These are phyloP conservation scores for Ilex paraguariensis DNA, from an alignment of 305 asterid genomes.

Conservation along the genomic window DNA sequence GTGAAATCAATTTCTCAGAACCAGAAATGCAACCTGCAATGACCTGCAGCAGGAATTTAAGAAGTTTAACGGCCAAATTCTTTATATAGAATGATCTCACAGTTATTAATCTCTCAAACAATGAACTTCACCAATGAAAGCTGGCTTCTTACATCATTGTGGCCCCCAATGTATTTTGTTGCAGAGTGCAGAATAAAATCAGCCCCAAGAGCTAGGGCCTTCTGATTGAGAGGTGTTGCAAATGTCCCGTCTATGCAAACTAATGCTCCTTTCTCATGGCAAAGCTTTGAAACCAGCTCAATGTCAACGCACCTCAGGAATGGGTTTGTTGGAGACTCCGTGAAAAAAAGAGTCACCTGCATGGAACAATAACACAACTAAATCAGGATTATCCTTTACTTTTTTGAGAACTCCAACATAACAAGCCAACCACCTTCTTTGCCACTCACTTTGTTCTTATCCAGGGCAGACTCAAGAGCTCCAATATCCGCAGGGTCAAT, in stretches of 20 bases:
- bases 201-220: conserved; percentile 92
- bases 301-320: conserved; percentile 96
- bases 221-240: conserved; percentile 97
- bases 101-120: too few relatives aligned
- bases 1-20: conserved; percentile 64
- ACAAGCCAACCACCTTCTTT: conserved; percentile 2
- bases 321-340: conserved; percentile 98
- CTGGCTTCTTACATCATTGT: conserved; percentile 82
- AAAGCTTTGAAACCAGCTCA: conserved; percentile 84
- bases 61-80: too few relatives aligned
- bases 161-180: conserved; percentile 91
- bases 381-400: not conserved
- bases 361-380: conserved; percentile 18
- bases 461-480: conserved; percentile 78
- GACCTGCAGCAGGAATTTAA: conserved; percentile 42
- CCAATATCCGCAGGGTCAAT: conserved; percentile 93
- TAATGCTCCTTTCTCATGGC: conserved; percentile 88
- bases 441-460: conserved; percentile 59
- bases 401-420: not conserved
- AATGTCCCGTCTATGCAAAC: conserved; percentile 91
- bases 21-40: conserved; percentile 93
- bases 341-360: conserved; percentile 86
- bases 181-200: conserved; percentile 92
- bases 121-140: not conserved
- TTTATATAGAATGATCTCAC: too few relatives aligned